phyloP scores from a whole-genome alignment of 495 filamentous ascomycete genomes.

The Penicillium riverlandense region DNA sequence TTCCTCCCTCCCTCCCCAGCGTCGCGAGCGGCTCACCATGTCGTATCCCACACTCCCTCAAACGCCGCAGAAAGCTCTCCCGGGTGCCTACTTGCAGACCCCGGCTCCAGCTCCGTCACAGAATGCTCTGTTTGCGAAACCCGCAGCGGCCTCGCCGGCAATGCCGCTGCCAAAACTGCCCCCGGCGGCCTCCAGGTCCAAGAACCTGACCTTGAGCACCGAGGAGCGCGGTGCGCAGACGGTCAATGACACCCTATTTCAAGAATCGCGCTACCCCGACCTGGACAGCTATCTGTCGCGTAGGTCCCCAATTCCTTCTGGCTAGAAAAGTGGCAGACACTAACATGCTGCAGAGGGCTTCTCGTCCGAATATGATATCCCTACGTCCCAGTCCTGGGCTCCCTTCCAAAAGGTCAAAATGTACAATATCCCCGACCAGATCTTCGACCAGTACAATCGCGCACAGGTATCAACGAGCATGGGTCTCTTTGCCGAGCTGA shows the following conservation, averaged over 20 bases:
- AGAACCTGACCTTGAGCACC: constrained; percentile 46
- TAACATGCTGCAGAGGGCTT: constrained; percentile 55
- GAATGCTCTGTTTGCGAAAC: constrained; percentile 5
- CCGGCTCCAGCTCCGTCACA: constrained; percentile 42
- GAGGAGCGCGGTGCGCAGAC: constrained; percentile 73
- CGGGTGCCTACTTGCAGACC: constrained; percentile 68
- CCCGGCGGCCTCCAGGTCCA: constrained; percentile 25
- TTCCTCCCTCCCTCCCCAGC: constrained; percentile 9
- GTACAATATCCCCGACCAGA: constrained; percentile 78
- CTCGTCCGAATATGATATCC: constrained; percentile 86
- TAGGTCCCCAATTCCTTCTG: constrained; percentile 40
- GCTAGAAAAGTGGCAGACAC: not conserved
- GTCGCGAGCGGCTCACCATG: constrained; percentile 35
- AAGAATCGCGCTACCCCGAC: constrained; percentile 78
- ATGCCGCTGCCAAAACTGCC: constrained; percentile 30
- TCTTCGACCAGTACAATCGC: constrained; percentile 84
- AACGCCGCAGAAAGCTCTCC: constrained; percentile 60
- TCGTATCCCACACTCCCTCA: constrained; percentile 50
- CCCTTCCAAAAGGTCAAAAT: constrained; percentile 79
- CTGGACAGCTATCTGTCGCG: constrained; percentile 85
- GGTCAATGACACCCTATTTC: constrained; percentile 69
- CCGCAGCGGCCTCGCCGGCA: constrained; percentile 9
- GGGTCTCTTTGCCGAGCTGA: constrained; percentile 87
- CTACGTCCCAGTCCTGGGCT: constrained; percentile 60
- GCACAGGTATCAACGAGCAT: constrained; percentile 78